Base-by-base conservation (phyloP, 2,329 filamentous ascomycete genomes). In the Aspergillus texensis region DNA sequence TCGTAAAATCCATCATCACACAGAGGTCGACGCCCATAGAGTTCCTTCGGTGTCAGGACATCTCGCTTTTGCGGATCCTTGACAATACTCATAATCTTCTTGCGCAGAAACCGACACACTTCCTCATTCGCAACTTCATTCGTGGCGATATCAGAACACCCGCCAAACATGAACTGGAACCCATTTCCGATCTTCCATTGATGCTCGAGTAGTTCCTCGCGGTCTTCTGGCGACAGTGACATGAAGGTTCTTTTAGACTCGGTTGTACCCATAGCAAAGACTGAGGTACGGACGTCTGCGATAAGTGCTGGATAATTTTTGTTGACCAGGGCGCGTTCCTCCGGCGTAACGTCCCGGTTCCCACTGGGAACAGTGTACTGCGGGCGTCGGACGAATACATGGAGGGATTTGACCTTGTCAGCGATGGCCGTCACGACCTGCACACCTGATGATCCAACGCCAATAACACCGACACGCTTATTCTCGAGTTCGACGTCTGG, bases 401-500 rank as follows among this genome's bases (percentile, higher is more conserved):
- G 67, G 46, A 79, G 58, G 0, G 63, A 66, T 34, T 70, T 62
- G 16, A 78, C 76, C 11, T 68, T 62, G 26, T 64, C 53, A 1
- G 70, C 72, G 12, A 77, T 66, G 3, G 71, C 69, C 1, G 70
- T 68, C 6, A 75, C 72, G 1, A 74, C 39, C 53, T 77, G 75
- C 3, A 73, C 65, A 6, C 70, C 74, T 1, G 69, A 72, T 0
- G 73, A 71, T 0, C 74, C 73, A 19, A 60, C 70, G 2, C 71
- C 71, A 57, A 88, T 80, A 10, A 87, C 72, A 5, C 81, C 80
- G 10, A 87, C 84, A 6, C 75, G 76, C 62, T 84, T 83, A 28
- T 74, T 79, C 1, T 70, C 68, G 12, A 85, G 69, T 28, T 83
- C 76, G 6, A 83, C 72, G 4, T 78, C 76, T 11, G 82, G 70